A percentile compares a stretch with the other conserved stretches of the same genome.
Evolutionary conservation across 2,329 filamentous ascomycete species (phyloP).

Genomic region (Blumeriella jaapii): DNA sequence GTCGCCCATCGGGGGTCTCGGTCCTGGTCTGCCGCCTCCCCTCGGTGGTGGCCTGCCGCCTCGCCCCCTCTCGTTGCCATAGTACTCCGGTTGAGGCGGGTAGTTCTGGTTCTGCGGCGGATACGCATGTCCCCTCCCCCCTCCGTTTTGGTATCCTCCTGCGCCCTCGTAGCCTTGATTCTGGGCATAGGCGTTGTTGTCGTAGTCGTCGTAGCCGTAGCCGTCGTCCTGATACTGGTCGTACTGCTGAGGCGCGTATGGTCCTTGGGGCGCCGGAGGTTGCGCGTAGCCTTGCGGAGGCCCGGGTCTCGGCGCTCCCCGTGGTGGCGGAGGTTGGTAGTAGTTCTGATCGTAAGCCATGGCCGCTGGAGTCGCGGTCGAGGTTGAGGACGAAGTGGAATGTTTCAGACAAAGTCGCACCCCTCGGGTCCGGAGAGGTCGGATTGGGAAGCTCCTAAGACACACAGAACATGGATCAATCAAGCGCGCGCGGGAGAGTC

Average conservation of each 20-base stretch:
- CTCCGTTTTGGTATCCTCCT: slow-evolving; percentile 22
- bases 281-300: slow-evolving; percentile 22
- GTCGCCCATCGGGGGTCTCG: slow-evolving; percentile 21
- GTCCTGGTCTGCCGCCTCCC: slow-evolving; percentile 19
- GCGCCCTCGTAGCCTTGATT: slow-evolving; percentile 21
- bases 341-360: slow-evolving; percentile 27
- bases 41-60: slow-evolving; percentile 14
- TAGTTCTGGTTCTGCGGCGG: slow-evolving; percentile 22
- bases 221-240: slow-evolving; percentile 24
- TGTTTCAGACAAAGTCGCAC: too few species aligned
- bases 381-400: too few species aligned
- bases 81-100: slow-evolving; percentile 23
- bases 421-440: too few species aligned
- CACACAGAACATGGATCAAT: too few species aligned
- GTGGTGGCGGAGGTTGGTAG: slow-evolving; percentile 23
- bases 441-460: too few species aligned
- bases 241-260: slow-evolving; percentile 56
- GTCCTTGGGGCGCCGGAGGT: slow-evolving; percentile 26
- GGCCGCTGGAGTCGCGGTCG: too few species aligned
- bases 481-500: too few species aligned
- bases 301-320: slow-evolving; percentile 19
- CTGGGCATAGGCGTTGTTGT: slow-evolving; percentile 19
- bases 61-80: slow-evolving; percentile 19
- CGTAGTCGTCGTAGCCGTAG: slow-evolving; percentile 24
- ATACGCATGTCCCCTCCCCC: slow-evolving; percentile 21